Evolutionary conservation across 768 basidiomycete genomes (phyloP), one percentile per base, ranked within the genome.

Genomic region (Kwoniella sp.): DNA sequence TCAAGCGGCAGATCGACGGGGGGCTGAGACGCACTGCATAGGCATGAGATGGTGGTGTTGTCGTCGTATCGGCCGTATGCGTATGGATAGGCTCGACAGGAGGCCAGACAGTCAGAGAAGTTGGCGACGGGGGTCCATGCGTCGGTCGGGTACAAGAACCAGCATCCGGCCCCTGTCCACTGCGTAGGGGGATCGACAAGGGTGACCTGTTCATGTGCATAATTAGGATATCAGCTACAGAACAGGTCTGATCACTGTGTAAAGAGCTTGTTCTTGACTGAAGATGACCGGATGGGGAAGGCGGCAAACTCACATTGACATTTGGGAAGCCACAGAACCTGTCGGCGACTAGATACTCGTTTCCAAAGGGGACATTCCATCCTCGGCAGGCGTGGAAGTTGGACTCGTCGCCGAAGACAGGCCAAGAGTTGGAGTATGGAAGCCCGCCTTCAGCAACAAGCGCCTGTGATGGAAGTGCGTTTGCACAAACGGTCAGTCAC

Each of bases 141-240:
- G 2, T 34, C 22, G 4, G 55, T 38, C 2, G 20, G 22, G n/a
- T 25, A 20, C 8, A 57, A 22, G 34, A 38, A 57, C 55, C 55
- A 57, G 34, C 55, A 57, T 4, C 55, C 55, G n/a, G 55, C 55
- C 55, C 55, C 38, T 23, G 55, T 57, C 55, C 55, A 57, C 2
- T 38, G 11, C 2, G 34, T 57, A 41, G 55, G 55, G 4, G 55
- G 55, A 25, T 57, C 25, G n/a, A 30, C 26, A 2, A 57, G 31
- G 4, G 55, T 57, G 34, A 57, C 55, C 55, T 57, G 41, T 17
- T 8, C 15, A 45, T n/a, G n/a, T n/a, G n/a, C n/a, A n/a, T n/a
- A n/a, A n/a, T n/a, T n/a, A n/a, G n/a, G n/a, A n/a, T n/a, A n/a
- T n/a, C 41, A 7, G 41, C 11, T 17, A 45, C 41, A 45, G 17